These are phyloP conservation scores for Colletotrichum camelliae DNA, from an alignment of 2,329 filamentous ascomycete species.

Conservation along the genomic window DNA sequence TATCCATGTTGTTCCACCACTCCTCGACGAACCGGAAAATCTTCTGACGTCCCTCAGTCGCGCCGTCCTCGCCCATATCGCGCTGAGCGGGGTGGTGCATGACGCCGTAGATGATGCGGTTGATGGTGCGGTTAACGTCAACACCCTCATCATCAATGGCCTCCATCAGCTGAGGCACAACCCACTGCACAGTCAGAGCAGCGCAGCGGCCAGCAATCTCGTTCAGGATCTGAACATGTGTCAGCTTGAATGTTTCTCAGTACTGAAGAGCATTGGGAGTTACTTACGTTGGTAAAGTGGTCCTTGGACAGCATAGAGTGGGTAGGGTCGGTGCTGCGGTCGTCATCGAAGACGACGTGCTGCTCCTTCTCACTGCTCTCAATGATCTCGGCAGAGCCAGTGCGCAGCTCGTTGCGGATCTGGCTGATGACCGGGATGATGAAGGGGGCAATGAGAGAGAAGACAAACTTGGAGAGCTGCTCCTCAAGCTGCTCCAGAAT, in stretches of 20 bases:
- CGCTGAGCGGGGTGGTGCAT: constrained; percentile 89
- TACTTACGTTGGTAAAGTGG: constrained; percentile 81
- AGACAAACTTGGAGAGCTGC: constrained; percentile 87
- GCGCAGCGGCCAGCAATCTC: constrained; percentile 86
- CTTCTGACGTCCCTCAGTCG: constrained; percentile 70
- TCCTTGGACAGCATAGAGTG: constrained; percentile 97
- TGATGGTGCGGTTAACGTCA: constrained; percentile 73
- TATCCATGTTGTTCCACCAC: constrained; percentile 79
- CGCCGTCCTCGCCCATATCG: constrained; percentile 71
- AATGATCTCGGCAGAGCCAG: constrained; percentile 87
- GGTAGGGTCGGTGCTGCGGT: constrained; percentile 79
- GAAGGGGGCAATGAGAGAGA: constrained; percentile 88
- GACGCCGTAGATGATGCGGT: constrained; percentile 80
- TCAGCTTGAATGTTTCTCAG: neutral
- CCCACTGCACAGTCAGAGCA: constrained; percentile 80
- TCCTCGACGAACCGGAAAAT: constrained; percentile 83
- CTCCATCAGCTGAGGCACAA: constrained; percentile 86
- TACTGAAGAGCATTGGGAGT: neutral
- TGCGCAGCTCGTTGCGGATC: constrained; percentile 85
- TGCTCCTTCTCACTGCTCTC: constrained; percentile 84
- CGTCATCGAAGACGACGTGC: constrained; percentile 84
- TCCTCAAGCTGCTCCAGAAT: constrained; percentile 87
- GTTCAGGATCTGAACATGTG: constrained; percentile 68
- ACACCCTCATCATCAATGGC: constrained; percentile 81
- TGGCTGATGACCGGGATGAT: constrained; percentile 85